Evolutionary conservation across 2,329 filamentous ascomycete species (phyloP), one percentile per base, ranked within the genome.

Genomic region (Westerdykella ornata): DNA sequence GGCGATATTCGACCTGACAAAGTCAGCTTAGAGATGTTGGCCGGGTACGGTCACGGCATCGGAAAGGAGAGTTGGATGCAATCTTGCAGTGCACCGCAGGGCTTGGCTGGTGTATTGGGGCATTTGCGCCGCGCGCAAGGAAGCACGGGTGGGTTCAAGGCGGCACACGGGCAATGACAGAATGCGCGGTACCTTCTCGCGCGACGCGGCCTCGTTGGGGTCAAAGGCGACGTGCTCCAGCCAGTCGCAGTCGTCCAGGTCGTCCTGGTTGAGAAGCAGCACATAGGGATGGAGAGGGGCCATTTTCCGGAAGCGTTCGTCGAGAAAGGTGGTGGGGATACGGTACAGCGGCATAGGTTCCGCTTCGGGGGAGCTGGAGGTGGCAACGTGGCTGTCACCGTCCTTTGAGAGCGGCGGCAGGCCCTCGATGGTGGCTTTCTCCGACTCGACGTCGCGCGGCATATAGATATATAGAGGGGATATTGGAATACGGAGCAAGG

Each of bases 261-360:
- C 81, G 18, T 75, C 76, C 36, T 77, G 65, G 31, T 78, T 85
- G 38, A 96, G 74, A 19, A 84, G 77, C 39, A 85, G 80, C n/a
- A 85, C 76, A 55, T 85, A 84, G 18, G 87, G 81, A 56, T 85
- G 77, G 55, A 87, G 77, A 38, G 77, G 72, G 54, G 82, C 81
- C 50, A 62, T 57, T 39, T 56, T 61, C 40, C 53, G 56, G 48
- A 56, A 57, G 14, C 51, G 43, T 19, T 60, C 54, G 17, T 61
- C 56, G 17, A 58, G 44, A 4, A 58, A 44, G 38, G 17, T 40
- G 22, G 52, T 46, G 32, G 48, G 51, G 16, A 52, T 41, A 31
- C 45, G 48, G 49, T 53, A 58, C 44, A 57, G 49, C 7, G 56
- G 48, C 37, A 50, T 44, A 14, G 54, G 45, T 33, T 51, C 52